Evolutionary conservation across 306 rosid species (phyloP).

Genomic region (Casuarina cunninghamiana): DNA sequence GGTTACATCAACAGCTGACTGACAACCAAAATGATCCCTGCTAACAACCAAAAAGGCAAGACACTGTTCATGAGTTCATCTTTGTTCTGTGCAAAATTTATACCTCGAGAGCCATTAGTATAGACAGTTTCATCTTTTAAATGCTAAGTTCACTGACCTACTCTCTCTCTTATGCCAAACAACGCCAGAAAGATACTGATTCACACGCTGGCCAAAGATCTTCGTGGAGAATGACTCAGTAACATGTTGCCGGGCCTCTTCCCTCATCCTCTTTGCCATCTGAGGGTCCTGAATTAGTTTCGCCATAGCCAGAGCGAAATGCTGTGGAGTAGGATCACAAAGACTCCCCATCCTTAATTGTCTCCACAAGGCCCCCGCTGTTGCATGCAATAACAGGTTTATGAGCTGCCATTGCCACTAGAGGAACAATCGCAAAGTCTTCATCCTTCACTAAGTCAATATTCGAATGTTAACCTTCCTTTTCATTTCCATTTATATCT

Average conservation of each 20-base stretch:
- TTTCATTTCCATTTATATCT: not conserved
- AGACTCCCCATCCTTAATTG: constrained; percentile 62
- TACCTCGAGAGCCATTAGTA: not conserved
- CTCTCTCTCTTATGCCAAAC: constrained; percentile 52
- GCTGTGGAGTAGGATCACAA: constrained; percentile 61
- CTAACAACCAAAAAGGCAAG: not conserved
- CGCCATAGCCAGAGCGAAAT: constrained; percentile 68
- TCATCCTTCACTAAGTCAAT: constrained; percentile 59
- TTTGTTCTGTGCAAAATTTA: not conserved
- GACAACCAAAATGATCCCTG: not conserved
- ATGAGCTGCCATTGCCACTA: constrained; percentile 97
- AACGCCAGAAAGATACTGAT: constrained; percentile 59
- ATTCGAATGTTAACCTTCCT: constrained; percentile 6
- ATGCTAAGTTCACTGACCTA: constrained; percentile 16
- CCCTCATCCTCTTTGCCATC: constrained; percentile 66
- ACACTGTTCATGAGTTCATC: not conserved
- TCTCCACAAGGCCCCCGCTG: constrained; percentile 88
- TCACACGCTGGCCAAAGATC: constrained; percentile 65
- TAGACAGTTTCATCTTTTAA: not conserved
- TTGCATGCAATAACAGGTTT: constrained; percentile 93
- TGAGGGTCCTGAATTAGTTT: constrained; percentile 55
- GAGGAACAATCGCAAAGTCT: constrained; percentile 90
- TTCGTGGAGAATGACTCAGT: constrained; percentile 68
- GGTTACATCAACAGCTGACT: too few species aligned
- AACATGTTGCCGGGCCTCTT: constrained; percentile 76